Conservation (phyloP, 2,329 filamentous ascomycete genomes). For the Penicillium sp. region DNA sequence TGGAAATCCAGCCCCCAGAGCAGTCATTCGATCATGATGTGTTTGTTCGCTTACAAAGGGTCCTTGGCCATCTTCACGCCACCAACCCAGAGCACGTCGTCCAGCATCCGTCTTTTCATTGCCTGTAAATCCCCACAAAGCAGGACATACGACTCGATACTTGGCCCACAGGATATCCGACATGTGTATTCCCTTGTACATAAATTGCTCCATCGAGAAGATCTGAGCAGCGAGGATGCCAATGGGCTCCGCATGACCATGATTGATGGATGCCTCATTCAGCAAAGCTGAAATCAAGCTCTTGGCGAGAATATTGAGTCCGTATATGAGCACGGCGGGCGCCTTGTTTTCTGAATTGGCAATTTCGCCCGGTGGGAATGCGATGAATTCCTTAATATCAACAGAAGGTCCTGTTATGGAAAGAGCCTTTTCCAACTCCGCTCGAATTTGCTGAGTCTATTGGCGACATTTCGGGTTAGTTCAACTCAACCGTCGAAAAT, state of each 20-base stretch:
- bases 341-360: slow-evolving; percentile 45
- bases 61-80: slow-evolving; percentile 48
- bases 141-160: slow-evolving; percentile 71
- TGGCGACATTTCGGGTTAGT: too few species aligned
- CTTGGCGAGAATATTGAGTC: slow-evolving; percentile 72
- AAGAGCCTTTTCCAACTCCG: slow-evolving; percentile 51
- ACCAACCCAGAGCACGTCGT: slow-evolving; percentile 66
- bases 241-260: slow-evolving; percentile 66
- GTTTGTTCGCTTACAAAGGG: slow-evolving; percentile 61
- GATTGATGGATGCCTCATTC: slow-evolving; percentile 58
- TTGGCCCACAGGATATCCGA: slow-evolving; percentile 86
- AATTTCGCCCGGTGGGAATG: slow-evolving; percentile 37
- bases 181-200: slow-evolving; percentile 61
- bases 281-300: slow-evolving; percentile 64
- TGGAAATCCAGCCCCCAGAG: slow-evolving; percentile 76
- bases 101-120: slow-evolving; percentile 66
- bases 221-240: slow-evolving; percentile 71
- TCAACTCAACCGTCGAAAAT: too few species aligned
- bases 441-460: slow-evolving; percentile 44
- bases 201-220: slow-evolving; percentile 63
- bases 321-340: slow-evolving; percentile 64
- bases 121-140: slow-evolving; percentile 76
- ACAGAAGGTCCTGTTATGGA: slow-evolving; percentile 50
- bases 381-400: slow-evolving; percentile 52
- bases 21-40: slow-evolving; percentile 76